Evolutionary conservation across 148 eudicot genomes (phyloP).

Genomic region (Vaccinium vitisidaea): DNA sequence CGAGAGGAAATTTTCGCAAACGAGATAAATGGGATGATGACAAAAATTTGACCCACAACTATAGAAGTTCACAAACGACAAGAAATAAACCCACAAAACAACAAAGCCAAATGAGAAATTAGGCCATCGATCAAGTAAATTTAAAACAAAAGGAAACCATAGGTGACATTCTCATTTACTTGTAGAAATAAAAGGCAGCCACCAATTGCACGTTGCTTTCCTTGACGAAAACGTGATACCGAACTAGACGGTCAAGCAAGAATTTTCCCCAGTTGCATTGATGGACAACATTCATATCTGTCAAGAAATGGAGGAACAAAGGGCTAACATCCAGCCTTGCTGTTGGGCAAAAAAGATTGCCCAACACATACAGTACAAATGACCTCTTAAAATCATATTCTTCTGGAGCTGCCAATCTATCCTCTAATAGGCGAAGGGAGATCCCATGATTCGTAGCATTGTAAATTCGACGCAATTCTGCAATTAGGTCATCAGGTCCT

Average conservation of each 20-base stretch:
- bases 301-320: slow-evolving; percentile 40
- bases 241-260: slow-evolving; percentile 45
- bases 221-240: slow-evolving; percentile 48
- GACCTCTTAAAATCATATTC: slow-evolving; percentile 48
- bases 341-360: slow-evolving; percentile 47
- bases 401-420: slow-evolving; percentile 39
- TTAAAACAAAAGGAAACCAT: neutral
- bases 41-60: neutral
- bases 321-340: slow-evolving; percentile 54
- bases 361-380: slow-evolving; percentile 42
- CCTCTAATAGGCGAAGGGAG: slow-evolving; percentile 40
- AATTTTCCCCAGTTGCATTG: slow-evolving; percentile 49
- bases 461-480: slow-evolving; percentile 32
- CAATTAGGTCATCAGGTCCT: slow-evolving; percentile 40
- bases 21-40: neutral
- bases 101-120: neutral
- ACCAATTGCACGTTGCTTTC: slow-evolving; percentile 52
- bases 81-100: too few species aligned
- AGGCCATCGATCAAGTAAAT: neutral
- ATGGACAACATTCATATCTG: slow-evolving; percentile 41
- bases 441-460: slow-evolving; percentile 49
- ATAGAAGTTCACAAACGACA: neutral
- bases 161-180: slow-evolving; percentile 16
- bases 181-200: slow-evolving; percentile 51
- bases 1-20: neutral